Evolutionary conservation across 1,284 basidiomycete genomes (phyloP).

Genomic region (Ceratobasidium sp.): DNA sequence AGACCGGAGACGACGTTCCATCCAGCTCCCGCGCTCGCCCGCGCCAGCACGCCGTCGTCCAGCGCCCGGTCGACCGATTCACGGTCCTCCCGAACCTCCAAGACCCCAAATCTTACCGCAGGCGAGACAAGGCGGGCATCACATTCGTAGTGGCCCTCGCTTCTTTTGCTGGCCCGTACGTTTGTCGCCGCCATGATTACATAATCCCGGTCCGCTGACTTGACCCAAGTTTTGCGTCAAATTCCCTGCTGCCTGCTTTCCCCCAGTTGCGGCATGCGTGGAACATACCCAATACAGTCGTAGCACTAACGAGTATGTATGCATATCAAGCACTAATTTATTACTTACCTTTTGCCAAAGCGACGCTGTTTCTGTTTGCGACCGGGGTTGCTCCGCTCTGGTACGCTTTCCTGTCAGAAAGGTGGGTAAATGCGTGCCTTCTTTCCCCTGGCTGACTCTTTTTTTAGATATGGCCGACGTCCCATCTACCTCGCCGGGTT

Average conservation of each 20-base stretch:
- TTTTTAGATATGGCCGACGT: constrained; percentile 45
- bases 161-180: constrained; percentile 45
- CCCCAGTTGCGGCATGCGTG: constrained; percentile 35
- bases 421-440: constrained; percentile 24
- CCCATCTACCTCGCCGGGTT: constrained; percentile 47
- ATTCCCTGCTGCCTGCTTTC: constrained; percentile 48
- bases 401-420: constrained; percentile 47
- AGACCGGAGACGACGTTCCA: constrained; percentile 2
- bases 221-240: constrained; percentile 43
- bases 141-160: constrained; percentile 44
- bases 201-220: not conserved
- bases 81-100: constrained; percentile 46
- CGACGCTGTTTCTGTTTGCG: constrained; percentile 46
- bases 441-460: not conserved
- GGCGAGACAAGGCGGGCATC: constrained; percentile 43
- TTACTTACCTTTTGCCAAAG: constrained; percentile 26
- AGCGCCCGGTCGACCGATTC: constrained; percentile 45
- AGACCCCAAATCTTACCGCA: constrained; percentile 45
- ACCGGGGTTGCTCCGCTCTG: constrained; percentile 46
- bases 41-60: constrained; percentile 39
- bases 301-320: constrained; percentile 47
- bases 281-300: constrained; percentile 42
- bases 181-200: constrained; percentile 15
- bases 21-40: not conserved
- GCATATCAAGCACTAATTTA: not conserved